Evolutionary conservation across 148 eudicot species (phyloP).

Genomic region (Cornus suecica): DNA sequence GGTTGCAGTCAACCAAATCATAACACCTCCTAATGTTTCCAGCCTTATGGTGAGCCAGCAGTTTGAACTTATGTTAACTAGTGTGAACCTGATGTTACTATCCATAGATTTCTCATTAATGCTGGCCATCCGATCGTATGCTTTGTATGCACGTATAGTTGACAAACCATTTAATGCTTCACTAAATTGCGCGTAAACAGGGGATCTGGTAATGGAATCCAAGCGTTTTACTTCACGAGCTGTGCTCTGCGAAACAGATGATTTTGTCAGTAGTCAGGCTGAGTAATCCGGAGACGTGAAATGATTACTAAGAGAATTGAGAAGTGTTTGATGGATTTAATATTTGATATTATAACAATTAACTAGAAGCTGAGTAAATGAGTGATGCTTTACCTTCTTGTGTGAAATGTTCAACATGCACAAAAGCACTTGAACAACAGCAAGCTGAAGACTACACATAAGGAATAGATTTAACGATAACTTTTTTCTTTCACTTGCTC

Average conservation of each 20-base stretch:
- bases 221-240: conserved; percentile 59
- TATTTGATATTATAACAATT: background rate
- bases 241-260: conserved; percentile 38
- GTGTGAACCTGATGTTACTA: conserved; percentile 49
- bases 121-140: conserved; percentile 47
- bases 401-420: background rate
- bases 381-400: background rate
- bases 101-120: conserved; percentile 57
- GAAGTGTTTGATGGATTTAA: background rate
- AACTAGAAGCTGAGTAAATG: background rate
- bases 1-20: conserved; percentile 66
- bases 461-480: background rate
- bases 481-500: background rate
- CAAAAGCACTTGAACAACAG: background rate
- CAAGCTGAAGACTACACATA: background rate
- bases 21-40: conserved; percentile 54
- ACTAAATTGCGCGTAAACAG: conserved; percentile 63
- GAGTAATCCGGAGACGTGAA: background rate
- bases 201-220: conserved; percentile 60
- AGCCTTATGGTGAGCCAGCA: conserved; percentile 60
- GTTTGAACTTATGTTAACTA: conserved; percentile 45
- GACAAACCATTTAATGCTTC: conserved; percentile 62
- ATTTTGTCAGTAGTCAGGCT: background rate
- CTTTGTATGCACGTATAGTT: conserved; percentile 60
- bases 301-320: background rate